These are phyloP conservation scores for Penicillium simplicissimum DNA, from an alignment of 495 filamentous ascomycete species.

Conservation along the genomic window DNA sequence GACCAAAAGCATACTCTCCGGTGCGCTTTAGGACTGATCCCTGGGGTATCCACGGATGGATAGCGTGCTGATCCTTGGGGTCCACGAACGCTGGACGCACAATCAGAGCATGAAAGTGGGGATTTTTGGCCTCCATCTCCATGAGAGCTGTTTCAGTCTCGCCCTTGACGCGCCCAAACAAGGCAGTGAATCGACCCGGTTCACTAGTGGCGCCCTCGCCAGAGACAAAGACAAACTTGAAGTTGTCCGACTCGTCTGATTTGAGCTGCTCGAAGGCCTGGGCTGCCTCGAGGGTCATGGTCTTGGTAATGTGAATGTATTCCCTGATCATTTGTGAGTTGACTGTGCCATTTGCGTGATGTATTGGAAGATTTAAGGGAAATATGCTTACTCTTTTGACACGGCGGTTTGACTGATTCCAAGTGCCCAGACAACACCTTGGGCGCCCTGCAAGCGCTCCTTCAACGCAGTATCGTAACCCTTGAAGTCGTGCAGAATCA, in stretches of 20 bases:
- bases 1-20: constrained; percentile 3
- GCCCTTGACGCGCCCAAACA: constrained; percentile 65
- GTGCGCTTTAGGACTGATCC: not conserved
- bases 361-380: not conserved
- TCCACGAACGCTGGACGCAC: constrained; percentile 59
- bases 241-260: constrained; percentile 31
- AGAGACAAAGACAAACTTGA: constrained; percentile 72
- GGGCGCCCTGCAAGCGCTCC: constrained; percentile 59
- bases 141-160: constrained; percentile 57
- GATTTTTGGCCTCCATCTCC: constrained; percentile 43
- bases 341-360: not conserved
- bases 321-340: constrained; percentile 43
- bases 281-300: constrained; percentile 62
- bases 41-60: constrained; percentile 45
- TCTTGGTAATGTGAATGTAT: constrained; percentile 66
- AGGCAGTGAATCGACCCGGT: constrained; percentile 52
- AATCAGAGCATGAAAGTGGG: constrained; percentile 47
- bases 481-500: constrained; percentile 67
- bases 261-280: constrained; percentile 56
- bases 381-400: constrained; percentile 52
- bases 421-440: constrained; percentile 70
- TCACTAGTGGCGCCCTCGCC: constrained; percentile 53
- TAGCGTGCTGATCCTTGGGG: constrained; percentile 43
- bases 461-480: constrained; percentile 56
- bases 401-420: constrained; percentile 62